A percentile compares a stretch with the other conserved stretches of the same genome.
Conservation (phyloP, 345 rosid species). For the Citrus medica region DNA sequence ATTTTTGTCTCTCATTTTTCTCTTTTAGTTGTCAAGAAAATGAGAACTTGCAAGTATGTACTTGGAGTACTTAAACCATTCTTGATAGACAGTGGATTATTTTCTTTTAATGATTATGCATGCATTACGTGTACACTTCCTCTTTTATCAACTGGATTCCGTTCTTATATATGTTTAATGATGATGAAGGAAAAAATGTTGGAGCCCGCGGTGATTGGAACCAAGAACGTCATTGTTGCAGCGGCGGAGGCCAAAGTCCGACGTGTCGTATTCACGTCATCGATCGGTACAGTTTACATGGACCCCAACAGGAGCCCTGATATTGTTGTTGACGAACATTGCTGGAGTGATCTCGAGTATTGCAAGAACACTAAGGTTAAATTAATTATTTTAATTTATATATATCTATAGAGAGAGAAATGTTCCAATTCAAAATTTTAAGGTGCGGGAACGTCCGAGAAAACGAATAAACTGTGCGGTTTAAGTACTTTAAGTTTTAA, state of each 20-base stretch:
- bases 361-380: conserved; percentile 91
- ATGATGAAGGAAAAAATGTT: conserved; percentile 75
- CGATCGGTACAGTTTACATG: conserved; percentile 91
- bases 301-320: conserved; percentile 80
- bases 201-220: conserved; percentile 95
- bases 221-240: conserved; percentile 73
- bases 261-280: conserved; percentile 91
- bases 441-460: accelerated
- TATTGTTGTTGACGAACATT: conserved; percentile 71
- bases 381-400: no score
- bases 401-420: no score
- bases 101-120: no score
- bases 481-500: no score
- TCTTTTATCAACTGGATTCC: no score
- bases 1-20: no score
- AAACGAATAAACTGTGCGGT: accelerated
- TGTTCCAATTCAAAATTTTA: no score
- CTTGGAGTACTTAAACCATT: no score
- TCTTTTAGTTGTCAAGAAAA: conserved; percentile 25
- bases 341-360: conserved; percentile 96
- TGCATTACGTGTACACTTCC: no score
- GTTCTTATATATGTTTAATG: no score
- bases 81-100: no score
- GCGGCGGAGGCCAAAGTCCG: conserved; percentile 81
- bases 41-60: no score